These are phyloP conservation scores for Suillus paluster DNA, from an alignment of 768 basidiomycete genomes.

Conservation along the genomic window DNA sequence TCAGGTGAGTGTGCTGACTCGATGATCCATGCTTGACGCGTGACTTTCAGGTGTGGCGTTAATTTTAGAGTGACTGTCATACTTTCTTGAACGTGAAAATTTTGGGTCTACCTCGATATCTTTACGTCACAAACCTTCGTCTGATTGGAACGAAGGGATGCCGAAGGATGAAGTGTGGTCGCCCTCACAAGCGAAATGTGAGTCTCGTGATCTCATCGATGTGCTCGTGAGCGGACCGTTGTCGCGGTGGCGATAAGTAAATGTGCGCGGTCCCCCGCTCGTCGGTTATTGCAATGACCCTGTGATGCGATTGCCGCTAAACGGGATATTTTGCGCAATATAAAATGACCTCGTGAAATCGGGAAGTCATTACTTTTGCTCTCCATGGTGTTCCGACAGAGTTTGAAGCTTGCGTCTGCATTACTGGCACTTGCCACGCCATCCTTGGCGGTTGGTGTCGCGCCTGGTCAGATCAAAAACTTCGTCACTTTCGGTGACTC, in stretches of 20 bases:
- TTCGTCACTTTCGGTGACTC: constrained; percentile 73
- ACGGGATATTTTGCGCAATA: neutral
- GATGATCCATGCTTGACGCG: neutral
- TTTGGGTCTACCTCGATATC: neutral
- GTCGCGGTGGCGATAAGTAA: neutral
- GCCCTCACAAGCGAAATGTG: neutral
- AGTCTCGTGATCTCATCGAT: constrained; percentile 7
- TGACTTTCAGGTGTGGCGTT: neutral
- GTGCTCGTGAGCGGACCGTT: neutral
- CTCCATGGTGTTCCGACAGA: constrained; percentile 10
- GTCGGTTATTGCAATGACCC: neutral
- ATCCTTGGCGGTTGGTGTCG: constrained; percentile 26
- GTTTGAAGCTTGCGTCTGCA: constrained; percentile 11
- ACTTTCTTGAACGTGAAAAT: neutral
- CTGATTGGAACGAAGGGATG: neutral
- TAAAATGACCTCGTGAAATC: constrained; percentile 8
- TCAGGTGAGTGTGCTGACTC: neutral
- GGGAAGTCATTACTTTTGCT: neutral
- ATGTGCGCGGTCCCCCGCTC: neutral
- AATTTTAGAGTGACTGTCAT: neutral
- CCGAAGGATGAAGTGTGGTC: neutral
- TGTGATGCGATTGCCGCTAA: constrained; percentile 5
- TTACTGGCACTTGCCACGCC: constrained; percentile 17
- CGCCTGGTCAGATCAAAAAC: constrained; percentile 56
- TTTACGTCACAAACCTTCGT: neutral